These are phyloP conservation scores for Phytophthora macrochlamydospora DNA, from an alignment of 352 stramenopile genomes.

Conservation along the genomic window DNA sequence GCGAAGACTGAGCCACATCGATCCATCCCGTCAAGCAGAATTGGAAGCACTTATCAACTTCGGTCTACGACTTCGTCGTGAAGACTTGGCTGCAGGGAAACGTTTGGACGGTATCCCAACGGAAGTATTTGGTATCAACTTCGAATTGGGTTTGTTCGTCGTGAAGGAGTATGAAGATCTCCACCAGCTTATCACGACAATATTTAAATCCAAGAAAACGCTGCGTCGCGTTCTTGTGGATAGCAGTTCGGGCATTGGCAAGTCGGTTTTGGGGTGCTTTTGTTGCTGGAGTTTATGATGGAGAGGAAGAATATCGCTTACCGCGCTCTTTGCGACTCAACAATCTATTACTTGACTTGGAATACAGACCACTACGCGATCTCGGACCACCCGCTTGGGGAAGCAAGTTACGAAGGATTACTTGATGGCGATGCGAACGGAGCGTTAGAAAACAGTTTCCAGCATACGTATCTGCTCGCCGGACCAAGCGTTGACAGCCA, in stretches of 20 bases:
- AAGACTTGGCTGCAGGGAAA: background rate
- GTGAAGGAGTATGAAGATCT: slow-evolving; percentile 28
- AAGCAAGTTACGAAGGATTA: background rate
- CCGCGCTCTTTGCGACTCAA: background rate
- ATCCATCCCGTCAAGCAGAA: too few relatives aligned
- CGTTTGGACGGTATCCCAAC: background rate
- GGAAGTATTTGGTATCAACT: background rate
- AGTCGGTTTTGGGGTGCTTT: slow-evolving; percentile 29
- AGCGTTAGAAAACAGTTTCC: too few relatives aligned
- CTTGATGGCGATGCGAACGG: too few relatives aligned
- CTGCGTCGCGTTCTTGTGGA: slow-evolving; percentile 13
- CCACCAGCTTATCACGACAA: slow-evolving; percentile 7
- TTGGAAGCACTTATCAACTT: too few relatives aligned
- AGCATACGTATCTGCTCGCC: too few relatives aligned
- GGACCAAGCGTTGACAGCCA: too few relatives aligned
- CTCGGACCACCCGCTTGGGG: background rate
- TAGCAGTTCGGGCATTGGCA: slow-evolving; percentile 25
- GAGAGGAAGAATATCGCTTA: slow-evolving; percentile 31
- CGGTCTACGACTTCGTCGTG: too few relatives aligned
- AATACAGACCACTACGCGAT: slow-evolving; percentile 8
- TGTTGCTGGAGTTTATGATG: slow-evolving; percentile 24
- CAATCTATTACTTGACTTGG: slow-evolving; percentile 20
- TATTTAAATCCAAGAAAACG: background rate
- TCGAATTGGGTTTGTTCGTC: slow-evolving; percentile 19
- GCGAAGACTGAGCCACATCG: too few relatives aligned